Base-by-base conservation (phyloP, 139 green algal species). In the Coelastrella sp. region DNA sequence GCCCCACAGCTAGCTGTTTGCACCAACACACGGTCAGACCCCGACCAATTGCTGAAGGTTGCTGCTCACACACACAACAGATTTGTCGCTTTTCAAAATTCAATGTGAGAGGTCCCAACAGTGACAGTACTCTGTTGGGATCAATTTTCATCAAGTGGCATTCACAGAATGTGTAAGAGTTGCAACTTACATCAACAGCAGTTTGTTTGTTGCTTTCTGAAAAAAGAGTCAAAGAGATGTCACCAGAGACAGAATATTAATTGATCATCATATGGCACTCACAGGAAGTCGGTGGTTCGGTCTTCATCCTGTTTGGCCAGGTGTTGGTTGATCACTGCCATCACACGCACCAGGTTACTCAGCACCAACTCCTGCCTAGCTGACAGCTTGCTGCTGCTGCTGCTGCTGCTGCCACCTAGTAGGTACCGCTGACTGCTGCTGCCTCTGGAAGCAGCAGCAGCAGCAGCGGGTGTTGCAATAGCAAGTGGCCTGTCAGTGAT, bases 301-400 rank as follows among this genome's bases (percentile, higher is more conserved):
- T 94, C 91, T 60, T 91, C 91, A 66, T 95, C 91, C 70, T 93
- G 87, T 49, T 91, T 90, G 4, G 76, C 56, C 17, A 94, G n/a
- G n/a, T 84, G 74, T 58, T 90, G 60, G 59, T 84, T 65, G 14
- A 93, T 93, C 12, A 94, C 78, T 0, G 78, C 59, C 14, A 91
- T 89, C 49, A 95, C 90, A 22, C 93, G 91, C 84, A 95, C 87
- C 76, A 94, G 84, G 80, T 94, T 92, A 25, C 82, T 79, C 80
- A 94, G 79, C 49, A 87, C 88, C 61, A 93, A 87, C 80, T 94
- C 88, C 91, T 94, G 93, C 17, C 72, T 70, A 0, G 90, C 82
- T 4, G 92, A 60, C 65, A 87, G 19, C 56, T 24, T 75, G 58
- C 73, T 84, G 59, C 85, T 90, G 85, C 73, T 88, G 78, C 56